These are phyloP conservation scores for Coemansia erecta DNA, from an alignment of 192 early-diverging fungal genomes.

Conservation along the genomic window DNA sequence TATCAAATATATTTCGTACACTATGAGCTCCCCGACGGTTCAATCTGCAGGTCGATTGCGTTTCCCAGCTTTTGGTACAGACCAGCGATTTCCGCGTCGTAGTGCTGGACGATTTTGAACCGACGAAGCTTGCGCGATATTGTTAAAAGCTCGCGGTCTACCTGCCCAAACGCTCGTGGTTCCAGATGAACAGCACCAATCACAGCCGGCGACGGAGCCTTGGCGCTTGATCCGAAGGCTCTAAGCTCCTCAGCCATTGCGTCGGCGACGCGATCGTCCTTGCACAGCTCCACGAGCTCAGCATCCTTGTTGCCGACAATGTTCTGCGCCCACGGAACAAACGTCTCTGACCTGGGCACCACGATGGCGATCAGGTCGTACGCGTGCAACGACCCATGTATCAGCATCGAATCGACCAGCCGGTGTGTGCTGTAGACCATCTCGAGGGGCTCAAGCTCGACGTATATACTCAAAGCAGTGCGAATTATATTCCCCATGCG, in stretches of 20 bases:
- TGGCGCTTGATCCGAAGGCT: constrained; percentile 55
- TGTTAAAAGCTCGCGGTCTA: constrained; percentile 69
- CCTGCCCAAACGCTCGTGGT: constrained; percentile 65
- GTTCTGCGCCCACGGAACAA: constrained; percentile 63
- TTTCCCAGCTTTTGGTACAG: constrained; percentile 53
- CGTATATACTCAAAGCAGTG: constrained; percentile 76
- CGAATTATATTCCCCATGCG: constrained; percentile 76
- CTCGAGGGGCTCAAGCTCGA: constrained; percentile 88
- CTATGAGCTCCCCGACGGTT: no score
- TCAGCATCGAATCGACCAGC: constrained; percentile 20
- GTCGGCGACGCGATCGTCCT: constrained; percentile 48
- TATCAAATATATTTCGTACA: no score
- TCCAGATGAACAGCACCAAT: constrained; percentile 68
- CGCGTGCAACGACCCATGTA: constrained; percentile 82
- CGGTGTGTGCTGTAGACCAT: constrained; percentile 63
- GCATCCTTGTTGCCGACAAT: constrained; percentile 16
- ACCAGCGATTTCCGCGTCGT: constrained; percentile 49
- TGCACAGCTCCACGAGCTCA: constrained; percentile 55
- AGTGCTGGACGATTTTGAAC: constrained; percentile 34
- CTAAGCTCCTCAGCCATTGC: constrained; percentile 59
- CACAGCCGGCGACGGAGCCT: constrained; percentile 54
- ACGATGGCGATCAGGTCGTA: constrained; percentile 78
- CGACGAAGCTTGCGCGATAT: constrained; percentile 85
- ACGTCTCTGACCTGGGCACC: constrained; percentile 66
- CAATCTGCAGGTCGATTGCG: no score